phyloP scores from a whole-genome alignment of 345 rosid species.

The Ricinus communis region DNA sequence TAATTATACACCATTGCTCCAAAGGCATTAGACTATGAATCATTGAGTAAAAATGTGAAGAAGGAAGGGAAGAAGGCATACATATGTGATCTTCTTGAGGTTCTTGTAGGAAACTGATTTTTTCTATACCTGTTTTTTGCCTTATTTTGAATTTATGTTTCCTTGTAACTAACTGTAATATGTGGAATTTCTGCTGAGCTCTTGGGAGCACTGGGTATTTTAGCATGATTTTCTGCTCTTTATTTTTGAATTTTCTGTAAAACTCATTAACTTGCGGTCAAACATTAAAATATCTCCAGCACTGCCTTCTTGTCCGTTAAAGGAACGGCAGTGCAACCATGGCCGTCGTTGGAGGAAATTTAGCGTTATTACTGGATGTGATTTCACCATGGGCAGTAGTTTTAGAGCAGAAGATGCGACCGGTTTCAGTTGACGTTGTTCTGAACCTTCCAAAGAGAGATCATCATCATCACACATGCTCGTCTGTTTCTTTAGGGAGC shows the following conservation, averaged over 20 bases:
- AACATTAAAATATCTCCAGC: background rate
- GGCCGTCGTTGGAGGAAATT: conserved; percentile 77
- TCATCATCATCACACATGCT: conserved; percentile 28
- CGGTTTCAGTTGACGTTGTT: conserved; percentile 46
- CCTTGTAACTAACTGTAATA: conserved; percentile 1
- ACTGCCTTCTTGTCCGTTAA: conserved; percentile 8
- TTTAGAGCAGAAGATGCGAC: conserved; percentile 62
- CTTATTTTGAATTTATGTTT: background rate
- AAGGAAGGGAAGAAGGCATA: conserved; percentile 95
- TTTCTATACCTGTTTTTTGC: background rate
- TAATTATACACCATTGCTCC: conserved; percentile 50
- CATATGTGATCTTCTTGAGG: background rate
- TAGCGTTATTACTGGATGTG: conserved; percentile 58
- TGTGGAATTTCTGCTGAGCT: background rate
- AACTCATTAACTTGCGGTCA: background rate
- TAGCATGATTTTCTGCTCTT: background rate
- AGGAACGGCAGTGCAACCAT: conserved; percentile 28
- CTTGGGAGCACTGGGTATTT: background rate
- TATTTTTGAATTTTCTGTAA: background rate
- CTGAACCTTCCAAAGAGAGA: conserved; percentile 57
- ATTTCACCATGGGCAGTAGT: conserved; percentile 42
- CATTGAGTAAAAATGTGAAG: conserved; percentile 87
- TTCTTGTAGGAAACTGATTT: background rate
- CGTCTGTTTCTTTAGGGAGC: conserved; percentile 8
- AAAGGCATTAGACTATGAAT: conserved; percentile 67